Evolutionary conservation across 805 yeast genomes (phyloP), one percentile per base, ranked within the genome.

Genomic region (Teunomyces panamensis): DNA sequence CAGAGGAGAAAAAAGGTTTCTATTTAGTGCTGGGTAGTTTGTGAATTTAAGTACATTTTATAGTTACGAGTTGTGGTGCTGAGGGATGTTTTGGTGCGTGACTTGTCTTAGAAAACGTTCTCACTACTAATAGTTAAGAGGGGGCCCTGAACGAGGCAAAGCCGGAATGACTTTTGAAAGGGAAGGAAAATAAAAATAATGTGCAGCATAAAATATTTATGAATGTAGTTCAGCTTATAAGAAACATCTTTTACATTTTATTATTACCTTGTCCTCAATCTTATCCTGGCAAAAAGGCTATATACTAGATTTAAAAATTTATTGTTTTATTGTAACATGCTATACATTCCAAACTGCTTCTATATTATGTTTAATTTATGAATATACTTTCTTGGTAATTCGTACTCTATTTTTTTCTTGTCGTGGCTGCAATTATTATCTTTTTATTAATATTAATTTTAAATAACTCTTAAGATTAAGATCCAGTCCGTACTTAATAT

Each of bases 401-500:
- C 3, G 17, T 17, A 17, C 1, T 3, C 17, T 17, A 16, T 17
- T 17, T 17, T 20, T 5, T 20, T 20, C 24, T 20, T 20, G 24
- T 20, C 24, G 6, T 26, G 11, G 20, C 13, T 27, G 29, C 36
- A 14, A 27, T 17, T 24, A 9, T 26, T 30, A 32, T 13, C 14
- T 9, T 14, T 13, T 16, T 11, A 36, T 36, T 36, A 36, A 17
- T 20, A n/a, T 4, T 20, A 20, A 20, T 20, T 20, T 20, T 20
- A 3, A 17, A 17, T 17, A 20, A 20, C 6, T 20, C 6, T 5
- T 20, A 20, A 20, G 24, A 20, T 20, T 20, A 20, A 39, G 9
- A 30, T 16, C 30, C 30, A 16, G 33, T 30, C 33, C n/a, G 33
- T 10, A 30, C 11, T 47, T 56, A 69, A 49, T 70, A 71, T 39